These are phyloP conservation scores for Cordyceps farinosa DNA, from an alignment of 2,329 filamentous ascomycete species.

Conservation along the genomic window DNA sequence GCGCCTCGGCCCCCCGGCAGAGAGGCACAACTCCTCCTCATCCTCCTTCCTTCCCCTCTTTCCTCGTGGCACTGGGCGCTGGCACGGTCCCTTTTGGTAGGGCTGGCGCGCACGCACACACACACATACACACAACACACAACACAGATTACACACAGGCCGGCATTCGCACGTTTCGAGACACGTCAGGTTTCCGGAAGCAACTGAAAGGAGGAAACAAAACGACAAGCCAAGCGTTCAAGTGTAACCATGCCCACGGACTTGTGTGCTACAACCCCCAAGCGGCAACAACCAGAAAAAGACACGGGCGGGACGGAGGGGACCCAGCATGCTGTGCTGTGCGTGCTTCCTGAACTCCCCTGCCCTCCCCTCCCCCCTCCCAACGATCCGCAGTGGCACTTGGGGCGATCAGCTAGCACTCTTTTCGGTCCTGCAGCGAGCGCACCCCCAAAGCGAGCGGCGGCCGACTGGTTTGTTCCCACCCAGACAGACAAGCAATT, in stretches of 20 bases:
- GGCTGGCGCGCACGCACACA: too few relatives aligned
- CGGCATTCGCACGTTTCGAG: background rate
- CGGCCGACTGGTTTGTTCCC: background rate
- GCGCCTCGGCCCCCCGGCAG: too few relatives aligned
- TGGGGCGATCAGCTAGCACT: background rate
- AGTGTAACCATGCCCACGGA: background rate
- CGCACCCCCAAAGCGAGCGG: too few relatives aligned
- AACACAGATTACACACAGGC: too few relatives aligned
- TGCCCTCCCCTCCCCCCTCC: background rate
- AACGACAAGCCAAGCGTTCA: background rate
- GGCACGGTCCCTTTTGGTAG: background rate
- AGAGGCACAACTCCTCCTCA: too few relatives aligned
- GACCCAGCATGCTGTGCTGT: background rate
- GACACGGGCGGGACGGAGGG: background rate
- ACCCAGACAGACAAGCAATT: background rate
- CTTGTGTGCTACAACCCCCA: background rate
- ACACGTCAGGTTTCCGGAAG: background rate
- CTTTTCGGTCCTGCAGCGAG: background rate
- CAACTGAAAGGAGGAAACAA: background rate
- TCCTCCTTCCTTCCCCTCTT: too few relatives aligned
- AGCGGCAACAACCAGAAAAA: background rate
- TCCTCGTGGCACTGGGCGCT: background rate
- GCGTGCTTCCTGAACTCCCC: too few relatives aligned
- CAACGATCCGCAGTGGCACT: conserved; percentile 6
- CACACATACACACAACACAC: too few relatives aligned